Percentiles rank a stretch among this genome's conserved stretches.
These are phyloP conservation scores for Cladosporium phlei DNA, from an alignment of 2,329 filamentous ascomycete species.

Conservation along the genomic window DNA sequence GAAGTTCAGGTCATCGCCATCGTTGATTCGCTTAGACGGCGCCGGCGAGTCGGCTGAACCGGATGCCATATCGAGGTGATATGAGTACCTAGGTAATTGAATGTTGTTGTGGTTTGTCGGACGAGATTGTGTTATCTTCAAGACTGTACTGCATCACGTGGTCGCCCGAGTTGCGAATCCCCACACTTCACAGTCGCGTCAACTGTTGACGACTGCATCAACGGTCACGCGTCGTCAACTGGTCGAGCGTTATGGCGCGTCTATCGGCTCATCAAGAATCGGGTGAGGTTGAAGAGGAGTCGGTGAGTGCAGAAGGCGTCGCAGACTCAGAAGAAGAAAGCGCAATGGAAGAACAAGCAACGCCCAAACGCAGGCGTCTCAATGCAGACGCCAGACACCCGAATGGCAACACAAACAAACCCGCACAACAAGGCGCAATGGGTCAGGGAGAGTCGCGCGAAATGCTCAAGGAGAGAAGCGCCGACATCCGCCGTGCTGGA, in stretches of 20 bases:
- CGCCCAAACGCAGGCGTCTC: neutral
- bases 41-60: conserved; percentile 21
- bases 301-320: neutral
- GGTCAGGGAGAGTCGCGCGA: conserved; percentile 7
- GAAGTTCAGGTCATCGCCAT: conserved; percentile 70
- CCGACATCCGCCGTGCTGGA: neutral
- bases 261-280: too few species aligned
- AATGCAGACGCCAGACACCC: neutral
- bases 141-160: too few species aligned
- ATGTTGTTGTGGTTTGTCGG: too few species aligned
- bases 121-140: too few species aligned
- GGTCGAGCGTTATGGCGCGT: too few species aligned
- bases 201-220: too few species aligned
- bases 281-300: neutral
- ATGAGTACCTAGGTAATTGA: neutral
- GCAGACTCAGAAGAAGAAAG: too few species aligned
- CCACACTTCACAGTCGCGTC: too few species aligned
- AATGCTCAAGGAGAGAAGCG: neutral
- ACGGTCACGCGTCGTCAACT: too few species aligned
- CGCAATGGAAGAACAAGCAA: conserved; percentile 2
- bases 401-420: neutral
- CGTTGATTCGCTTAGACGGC: conserved; percentile 78
- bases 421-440: neutral
- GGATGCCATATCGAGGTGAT: neutral
- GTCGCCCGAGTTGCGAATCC: too few species aligned